Evolutionary conservation across 495 filamentous ascomycete genomes (phyloP), one percentile per base, ranked within the genome.

Genomic region (Delitschia confertaspora): DNA sequence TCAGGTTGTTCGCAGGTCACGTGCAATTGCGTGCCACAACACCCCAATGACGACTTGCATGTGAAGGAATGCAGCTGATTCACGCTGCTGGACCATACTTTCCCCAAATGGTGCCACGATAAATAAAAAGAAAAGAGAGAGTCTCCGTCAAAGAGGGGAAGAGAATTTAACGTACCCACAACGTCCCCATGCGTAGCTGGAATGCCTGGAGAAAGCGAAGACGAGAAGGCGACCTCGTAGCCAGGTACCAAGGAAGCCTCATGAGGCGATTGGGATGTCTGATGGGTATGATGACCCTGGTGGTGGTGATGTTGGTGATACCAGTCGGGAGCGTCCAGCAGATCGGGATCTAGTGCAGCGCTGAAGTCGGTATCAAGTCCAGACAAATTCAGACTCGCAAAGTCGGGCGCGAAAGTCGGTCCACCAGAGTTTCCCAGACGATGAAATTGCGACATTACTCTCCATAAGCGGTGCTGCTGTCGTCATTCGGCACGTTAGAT

Each of bases 341-440:
- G 32, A 35, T 26, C 19, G 41, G 46, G 17, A 22, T 25, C 31
- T 6, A 33, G 14, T 9, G 45, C 33, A 14, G 48, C 23, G 33
- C 31, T 26, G 39, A 38, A 44, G 21, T 44, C 22, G n/a, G n/a
- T n/a, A 21, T 51, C 48, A 51, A 46, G 48, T 51, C 48, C 48
- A 51, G 39, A 51, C 48, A 51, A 51, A 51, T 37, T 51, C 48
- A 36, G 34, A 35, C 41, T 45, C 23, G 42, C 48, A 51, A 34
- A 38, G 9, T 20, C 36, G 29, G 48, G 41, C 41, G 42, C 46
- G 48, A 46, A 51, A 35, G 48, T 51, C 48, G 41, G 48, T 26
- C 34, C 33, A 26, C 41, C 42, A 51, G 41, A 37, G 29, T 20
- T 49, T 33, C 29, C 16, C 34, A 17, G 48, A 17, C 10, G 13